Percentiles rank a stretch among this genome's conserved stretches.
Conservation (phyloP, 208 protist genomes). For the Trypanosoma rangeli region DNA sequence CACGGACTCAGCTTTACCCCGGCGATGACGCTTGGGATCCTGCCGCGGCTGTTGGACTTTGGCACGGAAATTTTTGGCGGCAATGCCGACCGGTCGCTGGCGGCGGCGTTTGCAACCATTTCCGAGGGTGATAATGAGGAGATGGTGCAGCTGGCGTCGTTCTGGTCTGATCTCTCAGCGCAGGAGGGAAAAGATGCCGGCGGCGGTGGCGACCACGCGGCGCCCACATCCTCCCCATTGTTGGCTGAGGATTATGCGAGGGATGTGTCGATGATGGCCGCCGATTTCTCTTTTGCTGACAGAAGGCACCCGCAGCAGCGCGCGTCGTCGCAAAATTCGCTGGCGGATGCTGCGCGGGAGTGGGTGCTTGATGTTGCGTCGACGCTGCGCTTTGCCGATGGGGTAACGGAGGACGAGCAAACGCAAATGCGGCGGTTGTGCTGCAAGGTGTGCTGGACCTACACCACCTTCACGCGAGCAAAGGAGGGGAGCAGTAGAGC, state of each 20-base stretch:
- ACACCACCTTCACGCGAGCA: constrained; percentile 26
- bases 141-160: background rate
- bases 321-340: background rate
- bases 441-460: constrained; percentile 53
- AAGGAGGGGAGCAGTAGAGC: background rate
- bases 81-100: background rate
- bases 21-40: constrained; percentile 23
- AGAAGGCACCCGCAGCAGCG: background rate
- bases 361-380: constrained; percentile 40
- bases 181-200: background rate
- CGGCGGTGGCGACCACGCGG: background rate
- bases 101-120: background rate
- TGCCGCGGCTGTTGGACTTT: constrained; percentile 22
- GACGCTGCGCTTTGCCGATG: constrained; percentile 24
- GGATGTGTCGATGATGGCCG: background rate
- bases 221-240: too few species aligned
- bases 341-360: constrained; percentile 33
- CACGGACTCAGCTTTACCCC: constrained; percentile 23
- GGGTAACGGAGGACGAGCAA: constrained; percentile 20
- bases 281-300: background rate
- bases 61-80: constrained; percentile 18
- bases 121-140: background rate
- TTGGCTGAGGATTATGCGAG: background rate
- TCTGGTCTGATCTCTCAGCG: background rate
- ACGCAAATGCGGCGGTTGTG: constrained; percentile 36